These are phyloP conservation scores for Calycina marina DNA, from an alignment of 2,329 filamentous ascomycete genomes.

Conservation along the genomic window DNA sequence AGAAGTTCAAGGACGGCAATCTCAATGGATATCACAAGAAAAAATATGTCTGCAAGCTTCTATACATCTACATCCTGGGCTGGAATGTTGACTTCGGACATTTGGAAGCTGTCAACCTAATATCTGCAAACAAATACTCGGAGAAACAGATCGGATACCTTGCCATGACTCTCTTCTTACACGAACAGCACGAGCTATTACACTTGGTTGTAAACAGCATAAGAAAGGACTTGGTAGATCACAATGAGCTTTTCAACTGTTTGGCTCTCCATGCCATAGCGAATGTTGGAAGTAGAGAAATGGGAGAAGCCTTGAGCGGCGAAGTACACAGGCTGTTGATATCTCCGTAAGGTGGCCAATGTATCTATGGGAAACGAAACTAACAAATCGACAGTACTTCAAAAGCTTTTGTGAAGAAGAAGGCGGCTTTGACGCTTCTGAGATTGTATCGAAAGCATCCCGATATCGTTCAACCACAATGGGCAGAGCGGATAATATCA, in stretches of 20 bases:
- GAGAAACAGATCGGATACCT: constrained; percentile 99
- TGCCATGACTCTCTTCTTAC: constrained; percentile 90
- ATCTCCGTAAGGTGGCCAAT: constrained; percentile 57
- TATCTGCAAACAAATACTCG: constrained; percentile 92
- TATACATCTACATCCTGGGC: constrained; percentile 97
- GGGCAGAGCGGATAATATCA: constrained; percentile 97
- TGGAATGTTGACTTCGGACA: constrained; percentile 99
- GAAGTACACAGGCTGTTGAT: constrained; percentile 92
- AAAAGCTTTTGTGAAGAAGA: constrained; percentile 98
- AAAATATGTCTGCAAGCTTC: constrained; percentile 99
- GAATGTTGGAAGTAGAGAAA: constrained; percentile 90
- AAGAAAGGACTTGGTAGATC: constrained; percentile 82
- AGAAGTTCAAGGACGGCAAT: constrained; percentile 93
- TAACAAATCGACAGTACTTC: constrained; percentile 41
- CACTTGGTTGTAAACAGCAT: constrained; percentile 98
- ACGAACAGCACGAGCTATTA: constrained; percentile 91
- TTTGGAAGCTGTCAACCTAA: constrained; percentile 93
- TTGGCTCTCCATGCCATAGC: constrained; percentile 93
- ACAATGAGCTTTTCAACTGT: constrained; percentile 97
- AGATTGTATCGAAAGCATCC: constrained; percentile 90
- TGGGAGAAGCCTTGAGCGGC: constrained; percentile 82
- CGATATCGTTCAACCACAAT: constrained; percentile 86
- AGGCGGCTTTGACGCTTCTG: constrained; percentile 84
- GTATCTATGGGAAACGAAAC: background rate
- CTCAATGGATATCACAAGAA: constrained; percentile 97